These are phyloP conservation scores for Usnea hakonensis DNA, from an alignment of 495 filamentous ascomycete genomes.

Conservation along the genomic window DNA sequence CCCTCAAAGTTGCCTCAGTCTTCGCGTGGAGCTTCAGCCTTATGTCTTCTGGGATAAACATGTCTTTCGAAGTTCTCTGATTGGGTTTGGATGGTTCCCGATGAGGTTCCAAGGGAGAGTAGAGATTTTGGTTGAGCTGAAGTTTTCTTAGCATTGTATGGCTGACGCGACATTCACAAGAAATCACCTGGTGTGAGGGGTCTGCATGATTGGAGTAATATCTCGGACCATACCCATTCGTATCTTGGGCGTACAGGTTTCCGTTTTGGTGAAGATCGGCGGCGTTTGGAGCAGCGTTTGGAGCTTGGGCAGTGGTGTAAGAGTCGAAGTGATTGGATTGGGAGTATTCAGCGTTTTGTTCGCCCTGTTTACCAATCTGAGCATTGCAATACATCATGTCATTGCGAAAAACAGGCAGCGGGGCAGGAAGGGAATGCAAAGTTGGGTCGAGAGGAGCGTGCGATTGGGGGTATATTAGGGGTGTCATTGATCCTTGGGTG, in stretches of 20 bases:
- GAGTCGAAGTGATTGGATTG: slow-evolving; percentile 18
- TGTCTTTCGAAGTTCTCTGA: slow-evolving; percentile 76
- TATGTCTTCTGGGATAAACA: slow-evolving; percentile 78
- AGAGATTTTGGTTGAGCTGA: slow-evolving; percentile 83
- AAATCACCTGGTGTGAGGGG: slow-evolving; percentile 2
- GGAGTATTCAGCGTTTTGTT: slow-evolving; percentile 10
- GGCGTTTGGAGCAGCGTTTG: slow-evolving; percentile 19
- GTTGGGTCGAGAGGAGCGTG: background rate
- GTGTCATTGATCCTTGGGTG: background rate
- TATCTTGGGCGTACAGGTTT: slow-evolving; percentile 23
- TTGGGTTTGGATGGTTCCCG: slow-evolving; percentile 69
- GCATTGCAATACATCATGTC: background rate
- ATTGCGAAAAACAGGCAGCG: background rate
- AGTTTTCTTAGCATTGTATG: slow-evolving; percentile 7
- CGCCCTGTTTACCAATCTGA: slow-evolving; percentile 14
- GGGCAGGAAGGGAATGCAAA: background rate
- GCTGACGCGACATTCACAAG: slow-evolving; percentile 32
- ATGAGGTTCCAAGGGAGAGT: slow-evolving; percentile 78
- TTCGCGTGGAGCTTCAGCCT: slow-evolving; percentile 88
- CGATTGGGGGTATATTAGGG: background rate
- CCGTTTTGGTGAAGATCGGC: slow-evolving; percentile 17
- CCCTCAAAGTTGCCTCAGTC: slow-evolving; percentile 73
- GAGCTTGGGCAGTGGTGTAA: slow-evolving; percentile 20
- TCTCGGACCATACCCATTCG: slow-evolving; percentile 10
- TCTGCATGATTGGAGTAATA: slow-evolving; percentile 13